Evolutionary conservation across 306 rosid genomes (phyloP).

Genomic region (Castanea mollissima): DNA sequence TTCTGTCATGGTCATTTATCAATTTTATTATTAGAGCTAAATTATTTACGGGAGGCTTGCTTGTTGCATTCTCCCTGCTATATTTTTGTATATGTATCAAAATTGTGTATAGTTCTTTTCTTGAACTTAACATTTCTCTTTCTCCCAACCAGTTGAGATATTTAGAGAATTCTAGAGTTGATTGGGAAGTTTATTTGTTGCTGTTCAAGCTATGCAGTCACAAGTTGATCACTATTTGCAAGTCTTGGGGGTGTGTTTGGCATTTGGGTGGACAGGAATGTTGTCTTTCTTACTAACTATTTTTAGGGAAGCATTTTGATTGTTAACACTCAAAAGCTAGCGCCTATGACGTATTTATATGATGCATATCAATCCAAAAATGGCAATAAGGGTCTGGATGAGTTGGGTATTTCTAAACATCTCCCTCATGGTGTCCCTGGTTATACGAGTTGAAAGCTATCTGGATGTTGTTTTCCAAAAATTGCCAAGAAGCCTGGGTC

Average conservation of each 20-base stretch:
- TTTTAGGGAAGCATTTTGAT: not conserved
- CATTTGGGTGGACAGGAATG: not conserved
- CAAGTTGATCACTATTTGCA: not conserved
- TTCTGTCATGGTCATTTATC: not conserved
- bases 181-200: not conserved
- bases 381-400: not conserved
- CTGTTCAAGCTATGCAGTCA: not conserved
- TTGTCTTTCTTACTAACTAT: not conserved
- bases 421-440: not conserved
- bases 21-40: not conserved
- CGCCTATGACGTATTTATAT: not conserved
- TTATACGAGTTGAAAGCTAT: not conserved
- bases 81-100: not conserved
- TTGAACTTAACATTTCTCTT: not conserved
- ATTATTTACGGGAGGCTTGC: not conserved
- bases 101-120: not conserved
- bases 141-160: not conserved
- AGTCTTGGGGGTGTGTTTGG: not conserved
- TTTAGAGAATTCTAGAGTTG: not conserved
- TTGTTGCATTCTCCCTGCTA: not conserved
- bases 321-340: not conserved
- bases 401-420: no score
- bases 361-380: not conserved
- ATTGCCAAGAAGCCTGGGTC: not conserved
- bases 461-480: not conserved